Base-by-base conservation (phyloP, 2,329 filamentous ascomycete species). In the Apiospora marii region DNA sequence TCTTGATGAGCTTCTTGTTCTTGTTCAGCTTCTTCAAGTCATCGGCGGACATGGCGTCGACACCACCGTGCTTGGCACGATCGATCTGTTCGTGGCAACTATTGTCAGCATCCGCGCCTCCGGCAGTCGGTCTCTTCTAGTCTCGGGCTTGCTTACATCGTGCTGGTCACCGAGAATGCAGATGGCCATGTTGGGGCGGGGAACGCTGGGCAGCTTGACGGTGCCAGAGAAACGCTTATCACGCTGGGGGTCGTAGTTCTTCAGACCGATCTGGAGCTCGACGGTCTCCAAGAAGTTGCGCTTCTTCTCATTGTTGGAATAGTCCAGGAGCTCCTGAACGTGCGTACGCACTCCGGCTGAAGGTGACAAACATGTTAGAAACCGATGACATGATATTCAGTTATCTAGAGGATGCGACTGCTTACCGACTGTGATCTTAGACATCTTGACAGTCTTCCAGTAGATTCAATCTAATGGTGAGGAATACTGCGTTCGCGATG, bases 1-100 rank as follows among this genome's bases (percentile, higher is more conserved):
- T 99, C 95, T 99, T 99, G 93, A 99, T 98, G 83, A 98, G 93
- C 93, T 99, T 99, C 94, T 99, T 98, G 94, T 99, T 99, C 94
- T 99, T 99, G 93, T 99, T 99, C 81, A 99, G 94, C 93, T 99
- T 99, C 94, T 99, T 99, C 89, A 99, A 89, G 88, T 99, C 96
- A 83, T 99, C 96, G 79, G 94, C 88, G 83, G 94, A 97, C 96
- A 98, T 98, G 89, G 96, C 95, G 85, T 99, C 96, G 81, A 98
- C 92, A 86, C 95, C 96, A 83, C 95, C 94, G 91, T 99, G 96
- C 93, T 99, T 99, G 84, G 96, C 96, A 91, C 96, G 95, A 87
- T 99, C 96, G 84, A 99, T 97, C 67, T 68, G 30, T 44, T 58
- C 34, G 22, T 64, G n/a, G 58, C 16, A 22, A n/a, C 58, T n/a